Percentiles rank a stretch among this genome's conserved stretches.
Evolutionary conservation across 2,329 filamentous ascomycete species (phyloP).

Genomic region (Aspergillus intermedius): DNA sequence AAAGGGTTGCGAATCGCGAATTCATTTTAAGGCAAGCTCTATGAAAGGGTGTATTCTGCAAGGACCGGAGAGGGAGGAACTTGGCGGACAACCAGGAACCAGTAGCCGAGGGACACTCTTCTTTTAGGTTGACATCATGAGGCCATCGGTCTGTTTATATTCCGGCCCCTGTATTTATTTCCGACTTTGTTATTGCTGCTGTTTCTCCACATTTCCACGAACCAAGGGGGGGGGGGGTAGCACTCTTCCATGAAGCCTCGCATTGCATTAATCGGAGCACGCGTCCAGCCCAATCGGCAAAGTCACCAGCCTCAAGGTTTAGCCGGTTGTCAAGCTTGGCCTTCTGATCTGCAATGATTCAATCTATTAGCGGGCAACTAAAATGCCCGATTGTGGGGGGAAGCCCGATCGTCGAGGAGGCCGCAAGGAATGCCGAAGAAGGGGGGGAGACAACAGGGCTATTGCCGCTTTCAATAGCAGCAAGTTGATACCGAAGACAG

Average conservation of each 20-base stretch:
- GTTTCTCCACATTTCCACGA: not conserved
- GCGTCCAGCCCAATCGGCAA: not conserved
- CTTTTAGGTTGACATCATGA: no score
- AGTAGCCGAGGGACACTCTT: no score
- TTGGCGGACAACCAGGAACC: not conserved
- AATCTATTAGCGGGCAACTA: not conserved
- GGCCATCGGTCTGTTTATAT: not conserved
- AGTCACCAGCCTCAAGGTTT: not conserved
- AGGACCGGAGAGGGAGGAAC: not conserved
- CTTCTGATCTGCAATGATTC: not conserved
- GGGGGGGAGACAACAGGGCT: no score
- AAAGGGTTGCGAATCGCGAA: not conserved
- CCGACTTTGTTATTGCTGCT: not conserved
- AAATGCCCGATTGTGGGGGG: not conserved
- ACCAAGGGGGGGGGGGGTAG: no score
- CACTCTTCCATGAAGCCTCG: not conserved
- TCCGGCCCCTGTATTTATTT: not conserved
- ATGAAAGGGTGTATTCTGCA: not conserved
- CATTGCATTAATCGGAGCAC: not conserved
- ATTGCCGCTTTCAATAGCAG: not conserved
- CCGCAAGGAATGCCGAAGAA: not conserved
- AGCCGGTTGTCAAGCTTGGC: not conserved
- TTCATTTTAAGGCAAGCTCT: slow-evolving; percentile 1
- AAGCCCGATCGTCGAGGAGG: not conserved
- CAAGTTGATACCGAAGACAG: not conserved